Evolutionary conservation across 2,329 filamentous ascomycete species (phyloP), one percentile per base, ranked within the genome.

Genomic region (Scytalidium sp.): DNA sequence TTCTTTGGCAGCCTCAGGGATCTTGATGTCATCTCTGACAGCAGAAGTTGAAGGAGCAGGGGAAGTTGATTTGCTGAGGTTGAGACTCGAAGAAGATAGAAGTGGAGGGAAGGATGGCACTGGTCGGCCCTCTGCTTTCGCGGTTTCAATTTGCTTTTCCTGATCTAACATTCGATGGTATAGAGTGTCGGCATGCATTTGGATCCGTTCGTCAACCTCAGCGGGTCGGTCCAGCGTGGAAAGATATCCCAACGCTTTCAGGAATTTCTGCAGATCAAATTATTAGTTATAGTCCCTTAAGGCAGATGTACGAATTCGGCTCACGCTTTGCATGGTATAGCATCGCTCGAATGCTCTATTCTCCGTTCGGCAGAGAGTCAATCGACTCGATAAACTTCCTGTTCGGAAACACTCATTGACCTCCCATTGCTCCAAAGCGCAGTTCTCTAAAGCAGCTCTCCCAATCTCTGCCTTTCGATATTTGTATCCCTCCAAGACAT

Each of bases 151-250:
- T 55, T 79, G 80, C 19, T 75, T 76, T 69, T 99, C 93, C 65
- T 96, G 90, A 53, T 83, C 79, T 32, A 96, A 70, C 85, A 97
- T 90, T 59, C 87, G 83, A 62, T 93, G 88, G 69, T 91, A 99
- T 39, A 99, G 77, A 55, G 82, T 83, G 72, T 99, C 94, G 51
- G 93, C 93, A 67, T 97, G 92, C 85, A 97, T 90, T 70, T 97
- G 94, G 54, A 99, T 90, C 59, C 87, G 82, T 67, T 97, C 92
- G 60, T 96, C 88, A 46, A 88, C 79, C 23, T 84, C 78, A 0
- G 78, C 72, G 8, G 85, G 74, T 19, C 84, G 80, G 41, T 87
- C 80, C 54, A 81, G 74, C 21, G 81, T 82, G 7, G 83, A 81
- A 27, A 95, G 79, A 66, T 97, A 97, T 3, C 94, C 94, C 17